These are phyloP conservation scores for Tinospora cordifolia DNA, from an alignment of 164 flowering plant species.

Conservation along the genomic window DNA sequence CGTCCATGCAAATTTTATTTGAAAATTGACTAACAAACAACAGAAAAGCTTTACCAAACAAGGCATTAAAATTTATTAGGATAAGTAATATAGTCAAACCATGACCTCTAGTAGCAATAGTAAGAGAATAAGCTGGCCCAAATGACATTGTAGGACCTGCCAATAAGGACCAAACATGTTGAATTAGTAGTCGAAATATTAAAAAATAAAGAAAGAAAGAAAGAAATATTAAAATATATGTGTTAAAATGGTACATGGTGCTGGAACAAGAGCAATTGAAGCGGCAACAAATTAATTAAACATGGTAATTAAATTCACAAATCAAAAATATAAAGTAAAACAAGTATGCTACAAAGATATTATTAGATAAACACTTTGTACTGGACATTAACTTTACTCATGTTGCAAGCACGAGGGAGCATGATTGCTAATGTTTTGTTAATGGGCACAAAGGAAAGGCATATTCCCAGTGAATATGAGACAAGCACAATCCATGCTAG, in stretches of 20 bases:
- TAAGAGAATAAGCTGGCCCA: conserved; percentile 38
- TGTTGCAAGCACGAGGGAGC: conserved; percentile 74
- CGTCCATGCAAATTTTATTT: no score
- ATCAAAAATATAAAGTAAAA: neutral
- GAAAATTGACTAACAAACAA: no score
- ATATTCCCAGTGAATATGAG: conserved; percentile 56
- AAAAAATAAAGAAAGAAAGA: no score
- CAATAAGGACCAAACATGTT: no score
- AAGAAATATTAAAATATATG: no score
- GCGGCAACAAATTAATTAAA: neutral
- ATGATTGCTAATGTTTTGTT: conserved; percentile 53
- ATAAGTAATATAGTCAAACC: no score
- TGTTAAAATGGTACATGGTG: conserved; percentile 2
- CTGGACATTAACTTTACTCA: conserved; percentile 55
- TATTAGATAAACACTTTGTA: conserved; percentile 40
- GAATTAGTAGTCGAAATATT: no score
- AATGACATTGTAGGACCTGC: conserved; percentile 22
- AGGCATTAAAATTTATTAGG: no score
- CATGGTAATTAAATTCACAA: neutral
- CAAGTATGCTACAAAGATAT: neutral
- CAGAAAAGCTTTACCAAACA: no score
- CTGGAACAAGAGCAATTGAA: conserved; percentile 38
- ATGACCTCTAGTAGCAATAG: conserved; percentile 33
- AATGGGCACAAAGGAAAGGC: conserved; percentile 56
- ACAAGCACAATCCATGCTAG: conserved; percentile 53